phyloP scores from a whole-genome alignment of 345 rosid species.

The Cardamine resedifolia region DNA sequence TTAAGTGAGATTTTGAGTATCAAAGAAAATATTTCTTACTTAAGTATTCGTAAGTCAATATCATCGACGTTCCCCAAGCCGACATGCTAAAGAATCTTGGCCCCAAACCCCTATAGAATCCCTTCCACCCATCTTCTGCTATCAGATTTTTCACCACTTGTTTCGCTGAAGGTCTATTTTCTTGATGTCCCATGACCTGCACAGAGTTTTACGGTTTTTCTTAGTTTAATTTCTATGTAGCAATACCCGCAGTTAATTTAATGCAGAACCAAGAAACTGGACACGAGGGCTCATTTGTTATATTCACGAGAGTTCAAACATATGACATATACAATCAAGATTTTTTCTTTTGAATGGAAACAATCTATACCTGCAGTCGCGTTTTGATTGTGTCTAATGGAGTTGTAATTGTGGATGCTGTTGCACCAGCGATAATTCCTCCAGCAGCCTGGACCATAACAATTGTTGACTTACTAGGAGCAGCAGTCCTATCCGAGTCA shows the following conservation, averaged over 20 bases:
- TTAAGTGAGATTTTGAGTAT: not conserved
- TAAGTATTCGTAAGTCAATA: conserved; percentile 89
- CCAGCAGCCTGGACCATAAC: conserved; percentile 85
- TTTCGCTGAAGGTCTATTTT: conserved; percentile 66
- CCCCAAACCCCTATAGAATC: conserved; percentile 87
- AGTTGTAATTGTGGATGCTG: conserved; percentile 89
- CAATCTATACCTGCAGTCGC: conserved; percentile 70
- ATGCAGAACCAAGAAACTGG: not conserved
- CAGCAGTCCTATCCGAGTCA: conserved; percentile 47
- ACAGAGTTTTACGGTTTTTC: not conserved
- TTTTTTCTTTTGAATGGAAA: not conserved
- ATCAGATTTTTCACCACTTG: conserved; percentile 69
- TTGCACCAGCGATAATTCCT: conserved; percentile 93
- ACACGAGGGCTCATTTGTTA: not conserved
- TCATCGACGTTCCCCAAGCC: conserved; percentile 99
- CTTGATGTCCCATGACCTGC: conserved; percentile 81
- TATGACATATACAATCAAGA: not conserved
- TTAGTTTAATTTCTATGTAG: not conserved
- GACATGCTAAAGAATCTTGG: conserved; percentile 98
- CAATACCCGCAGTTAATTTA: not conserved
- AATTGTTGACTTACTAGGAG: conserved; percentile 54
- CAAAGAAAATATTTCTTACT: conserved; percentile 52
- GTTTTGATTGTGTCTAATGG: conserved; percentile 97
- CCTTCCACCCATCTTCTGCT: conserved; percentile 92
- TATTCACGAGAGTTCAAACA: not conserved